Conservation (phyloP, 75 land plant genomes). For the Picea glauca region DNA sequence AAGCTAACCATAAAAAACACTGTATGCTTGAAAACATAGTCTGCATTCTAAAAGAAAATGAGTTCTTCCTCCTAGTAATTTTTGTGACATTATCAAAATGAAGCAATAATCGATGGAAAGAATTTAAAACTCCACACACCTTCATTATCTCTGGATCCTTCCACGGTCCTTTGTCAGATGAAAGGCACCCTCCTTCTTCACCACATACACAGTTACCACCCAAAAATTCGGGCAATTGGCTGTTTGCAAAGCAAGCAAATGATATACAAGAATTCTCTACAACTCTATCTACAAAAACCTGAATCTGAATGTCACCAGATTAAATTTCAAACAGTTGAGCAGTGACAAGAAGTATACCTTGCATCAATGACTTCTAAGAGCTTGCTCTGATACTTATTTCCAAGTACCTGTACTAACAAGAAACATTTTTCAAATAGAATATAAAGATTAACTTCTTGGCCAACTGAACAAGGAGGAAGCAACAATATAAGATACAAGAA, state of each 20-base stretch:
- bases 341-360: conserved; percentile 34
- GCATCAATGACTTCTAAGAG: conserved; percentile 89
- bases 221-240: conserved; percentile 80
- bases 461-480: background rate
- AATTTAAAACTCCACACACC: conserved; percentile 21
- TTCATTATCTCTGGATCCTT: conserved; percentile 69
- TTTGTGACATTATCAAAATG: background rate
- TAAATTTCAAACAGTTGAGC: background rate
- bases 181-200: conserved; percentile 64
- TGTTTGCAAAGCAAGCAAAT: conserved; percentile 18
- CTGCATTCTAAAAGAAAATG: background rate
- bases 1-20: conserved; percentile 18
- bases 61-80: background rate
- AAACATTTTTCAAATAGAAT: background rate
- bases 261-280: background rate
- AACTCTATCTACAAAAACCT: too few relatives aligned
- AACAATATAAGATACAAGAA: background rate
- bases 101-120: background rate
- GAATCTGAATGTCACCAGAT: background rate
- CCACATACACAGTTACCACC: conserved; percentile 76
- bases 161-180: conserved; percentile 88
- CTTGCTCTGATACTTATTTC: conserved; percentile 83
- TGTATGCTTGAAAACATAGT: background rate
- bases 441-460: background rate
- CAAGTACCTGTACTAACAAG: conserved; percentile 59